Evolutionary conservation across 2,329 filamentous ascomycete genomes (phyloP).

Genomic region (Phaeosphaeria sp.): DNA sequence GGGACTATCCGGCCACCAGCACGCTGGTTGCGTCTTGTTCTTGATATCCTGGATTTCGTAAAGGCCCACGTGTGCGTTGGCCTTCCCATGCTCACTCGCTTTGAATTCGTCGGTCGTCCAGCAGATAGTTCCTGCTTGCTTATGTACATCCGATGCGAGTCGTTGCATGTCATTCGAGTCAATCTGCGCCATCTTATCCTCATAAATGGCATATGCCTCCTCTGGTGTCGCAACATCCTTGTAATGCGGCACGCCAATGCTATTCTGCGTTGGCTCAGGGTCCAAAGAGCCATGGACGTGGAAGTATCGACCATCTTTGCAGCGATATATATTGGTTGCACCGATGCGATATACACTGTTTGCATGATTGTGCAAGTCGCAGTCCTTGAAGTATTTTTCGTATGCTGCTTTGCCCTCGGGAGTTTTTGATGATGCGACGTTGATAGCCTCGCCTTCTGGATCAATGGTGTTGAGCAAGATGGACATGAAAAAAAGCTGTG

Average conservation of each 20-base stretch:
- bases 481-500: conserved; percentile 54
- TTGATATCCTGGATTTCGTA: conserved; percentile 47
- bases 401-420: conserved; percentile 22
- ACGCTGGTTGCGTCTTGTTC: conserved; percentile 34
- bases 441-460: conserved; percentile 35
- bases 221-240: conserved; percentile 33
- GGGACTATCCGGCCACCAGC: conserved; percentile 52
- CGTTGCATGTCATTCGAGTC: conserved; percentile 45
- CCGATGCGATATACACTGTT: conserved; percentile 34
- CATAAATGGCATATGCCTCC: conserved; percentile 42
- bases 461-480: conserved; percentile 44
- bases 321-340: conserved; percentile 57
- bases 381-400: conserved; percentile 35
- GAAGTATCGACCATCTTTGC: conserved; percentile 55
- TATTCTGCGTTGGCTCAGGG: conserved; percentile 50
- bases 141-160: conserved; percentile 46
- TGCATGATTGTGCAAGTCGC: conserved; percentile 28
- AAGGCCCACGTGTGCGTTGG: conserved; percentile 51
- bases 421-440: conserved; percentile 11
- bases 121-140: conserved; percentile 51
- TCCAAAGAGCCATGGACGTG: conserved; percentile 59
- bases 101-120: conserved; percentile 48
- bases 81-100: conserved; percentile 50
- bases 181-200: conserved; percentile 42
- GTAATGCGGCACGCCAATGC: conserved; percentile 44